Evolutionary conservation across 306 rosid species (phyloP).

Genomic region (Trifolium pratense): DNA sequence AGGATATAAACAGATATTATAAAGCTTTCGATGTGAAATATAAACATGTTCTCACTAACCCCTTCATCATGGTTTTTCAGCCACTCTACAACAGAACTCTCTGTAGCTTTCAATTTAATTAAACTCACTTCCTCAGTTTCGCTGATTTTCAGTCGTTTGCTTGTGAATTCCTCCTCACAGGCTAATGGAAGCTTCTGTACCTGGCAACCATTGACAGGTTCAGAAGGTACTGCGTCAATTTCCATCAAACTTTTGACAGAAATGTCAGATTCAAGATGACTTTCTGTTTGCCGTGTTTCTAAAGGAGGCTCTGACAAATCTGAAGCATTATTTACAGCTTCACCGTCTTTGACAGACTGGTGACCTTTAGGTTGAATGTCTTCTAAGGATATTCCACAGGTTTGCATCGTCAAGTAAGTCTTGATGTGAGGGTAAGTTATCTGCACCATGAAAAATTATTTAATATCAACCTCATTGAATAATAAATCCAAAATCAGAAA

Average conservation of each 20-base stretch:
- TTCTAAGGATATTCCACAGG: conserved; percentile 54
- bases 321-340: conserved; percentile 37
- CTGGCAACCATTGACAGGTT: conserved; percentile 43
- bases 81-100: conserved; percentile 69
- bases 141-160: conserved; percentile 62
- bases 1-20: neutral
- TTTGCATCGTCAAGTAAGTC: conserved; percentile 60
- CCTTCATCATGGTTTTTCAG: conserved; percentile 62
- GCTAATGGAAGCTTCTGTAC: conserved; percentile 36
- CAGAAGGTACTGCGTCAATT: conserved; percentile 41
- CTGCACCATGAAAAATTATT: conserved; percentile 52
- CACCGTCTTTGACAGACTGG: conserved; percentile 39
- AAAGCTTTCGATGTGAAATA: conserved; percentile 25
- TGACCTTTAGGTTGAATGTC: conserved; percentile 35
- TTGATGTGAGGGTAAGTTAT: conserved; percentile 72
- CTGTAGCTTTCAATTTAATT: conserved; percentile 57
- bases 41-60: conserved; percentile 51
- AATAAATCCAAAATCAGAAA: conserved; percentile 13
- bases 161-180: conserved; percentile 42
- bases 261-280: conserved; percentile 31
- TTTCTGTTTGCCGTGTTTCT: conserved; percentile 29
- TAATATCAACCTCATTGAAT: conserved; percentile 34
- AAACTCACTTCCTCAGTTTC: conserved; percentile 45
- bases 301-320: conserved; percentile 39
- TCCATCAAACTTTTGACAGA: conserved; percentile 27